Evolutionary conservation across 176 grass and related monocot species (phyloP).

Genomic region (Oryza nivara): DNA sequence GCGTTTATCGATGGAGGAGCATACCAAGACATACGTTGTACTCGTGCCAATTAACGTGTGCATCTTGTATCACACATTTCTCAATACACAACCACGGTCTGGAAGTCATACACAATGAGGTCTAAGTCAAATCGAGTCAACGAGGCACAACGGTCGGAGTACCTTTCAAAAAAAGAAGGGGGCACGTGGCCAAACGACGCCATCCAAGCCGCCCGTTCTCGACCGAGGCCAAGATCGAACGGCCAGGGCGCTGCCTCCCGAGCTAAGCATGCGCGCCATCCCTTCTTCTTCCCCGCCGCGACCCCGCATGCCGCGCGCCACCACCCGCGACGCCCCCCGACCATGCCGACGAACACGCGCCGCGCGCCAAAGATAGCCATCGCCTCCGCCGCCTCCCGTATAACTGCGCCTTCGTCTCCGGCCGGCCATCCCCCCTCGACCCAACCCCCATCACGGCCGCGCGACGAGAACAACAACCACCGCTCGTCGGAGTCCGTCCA

Average conservation of each 20-base stretch:
- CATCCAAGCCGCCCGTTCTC: background rate
- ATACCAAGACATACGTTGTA: no score
- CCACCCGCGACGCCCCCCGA: background rate
- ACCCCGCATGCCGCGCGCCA: slow-evolving; percentile 9
- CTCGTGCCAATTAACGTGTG: no score
- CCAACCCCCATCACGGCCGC: background rate
- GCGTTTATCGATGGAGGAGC: no score
- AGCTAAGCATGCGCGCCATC: background rate
- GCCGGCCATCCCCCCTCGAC: background rate
- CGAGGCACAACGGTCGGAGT: no score
- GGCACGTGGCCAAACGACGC: no score
- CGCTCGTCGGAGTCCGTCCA: background rate
- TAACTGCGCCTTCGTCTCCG: slow-evolving; percentile 28
- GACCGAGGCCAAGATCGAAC: background rate
- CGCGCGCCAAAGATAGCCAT: slow-evolving; percentile 27
- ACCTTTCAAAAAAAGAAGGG: no score
- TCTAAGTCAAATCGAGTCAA: no score
- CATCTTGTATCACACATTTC: no score
- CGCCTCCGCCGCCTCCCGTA: background rate
- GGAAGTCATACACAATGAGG: no score
- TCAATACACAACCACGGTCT: no score
- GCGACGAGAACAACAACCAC: background rate
- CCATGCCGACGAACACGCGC: background rate
- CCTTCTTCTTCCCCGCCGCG: background rate
- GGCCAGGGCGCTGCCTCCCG: background rate